Evolutionary conservation across 2,329 filamentous ascomycete genomes (phyloP).

Genomic region (Cordyceps cateniannulata): DNA sequence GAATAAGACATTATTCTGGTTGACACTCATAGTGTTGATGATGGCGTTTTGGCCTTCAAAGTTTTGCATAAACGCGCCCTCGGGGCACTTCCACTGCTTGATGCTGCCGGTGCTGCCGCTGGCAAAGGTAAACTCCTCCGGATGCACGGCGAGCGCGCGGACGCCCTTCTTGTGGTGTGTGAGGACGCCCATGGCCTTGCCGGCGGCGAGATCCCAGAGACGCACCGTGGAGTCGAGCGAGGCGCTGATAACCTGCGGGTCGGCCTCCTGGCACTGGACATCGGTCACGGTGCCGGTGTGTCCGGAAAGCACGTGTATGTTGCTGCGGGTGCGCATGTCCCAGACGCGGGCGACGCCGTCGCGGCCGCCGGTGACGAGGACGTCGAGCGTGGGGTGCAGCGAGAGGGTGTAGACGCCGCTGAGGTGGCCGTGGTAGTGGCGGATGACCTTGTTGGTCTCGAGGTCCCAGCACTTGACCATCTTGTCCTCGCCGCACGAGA

Average conservation of each 20-base stretch:
- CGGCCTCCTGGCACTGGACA: slow-evolving; percentile 88
- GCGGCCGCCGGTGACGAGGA: slow-evolving; percentile 88
- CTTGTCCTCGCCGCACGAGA: slow-evolving; percentile 97
- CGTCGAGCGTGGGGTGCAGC: slow-evolving; percentile 90
- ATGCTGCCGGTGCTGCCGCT: slow-evolving; percentile 87
- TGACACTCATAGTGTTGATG: slow-evolving; percentile 88
- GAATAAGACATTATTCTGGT: slow-evolving; percentile 92
- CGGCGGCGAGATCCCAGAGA: slow-evolving; percentile 91
- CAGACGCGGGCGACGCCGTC: slow-evolving; percentile 93
- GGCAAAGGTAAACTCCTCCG: slow-evolving; percentile 93
- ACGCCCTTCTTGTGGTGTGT: slow-evolving; percentile 99
- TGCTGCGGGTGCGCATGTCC: slow-evolving; percentile 96
- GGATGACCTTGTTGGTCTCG: slow-evolving; percentile 98
- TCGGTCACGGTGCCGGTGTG: slow-evolving; percentile 88
- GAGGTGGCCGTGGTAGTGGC: slow-evolving; percentile 94
- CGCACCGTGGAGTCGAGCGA: slow-evolving; percentile 88
- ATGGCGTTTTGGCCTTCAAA: slow-evolving; percentile 95
- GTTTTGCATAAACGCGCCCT: slow-evolving; percentile 98
- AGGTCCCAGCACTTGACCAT: slow-evolving; percentile 99
- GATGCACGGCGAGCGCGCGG: slow-evolving; percentile 74
- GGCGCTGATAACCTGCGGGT: slow-evolving; percentile 90
- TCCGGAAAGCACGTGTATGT: slow-evolving; percentile 86
- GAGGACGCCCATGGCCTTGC: slow-evolving; percentile 90
- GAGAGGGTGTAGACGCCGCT: slow-evolving; percentile 91
- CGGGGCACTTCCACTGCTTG: slow-evolving; percentile 99